Evolutionary conservation across 2,329 filamentous ascomycete species (phyloP).

Genomic region (Sporothrix phasma): DNA sequence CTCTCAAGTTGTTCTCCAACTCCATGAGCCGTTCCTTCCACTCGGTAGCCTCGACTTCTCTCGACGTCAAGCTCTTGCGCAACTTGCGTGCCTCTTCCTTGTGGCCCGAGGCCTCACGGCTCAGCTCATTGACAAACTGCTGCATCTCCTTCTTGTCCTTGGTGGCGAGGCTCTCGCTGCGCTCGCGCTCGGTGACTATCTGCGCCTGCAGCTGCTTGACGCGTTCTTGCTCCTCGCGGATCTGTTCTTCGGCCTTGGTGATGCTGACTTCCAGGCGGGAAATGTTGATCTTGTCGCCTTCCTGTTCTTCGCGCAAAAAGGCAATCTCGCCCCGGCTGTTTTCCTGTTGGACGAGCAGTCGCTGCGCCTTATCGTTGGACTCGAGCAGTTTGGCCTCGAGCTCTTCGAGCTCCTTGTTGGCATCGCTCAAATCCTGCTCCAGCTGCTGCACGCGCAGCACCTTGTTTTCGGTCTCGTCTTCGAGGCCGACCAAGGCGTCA

Average conservation of each 20-base stretch:
- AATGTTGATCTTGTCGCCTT: constrained; percentile 95
- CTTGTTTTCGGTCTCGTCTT: constrained; percentile 80
- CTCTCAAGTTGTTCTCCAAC: constrained; percentile 77
- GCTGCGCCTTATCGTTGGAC: constrained; percentile 76
- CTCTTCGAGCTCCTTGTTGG: constrained; percentile 77
- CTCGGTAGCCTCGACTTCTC: constrained; percentile 79
- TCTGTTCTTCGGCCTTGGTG: constrained; percentile 63
- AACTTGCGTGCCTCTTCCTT: constrained; percentile 80
- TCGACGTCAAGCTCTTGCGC: constrained; percentile 69
- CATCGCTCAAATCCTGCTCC: constrained; percentile 71
- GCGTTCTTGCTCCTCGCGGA: constrained; percentile 79
- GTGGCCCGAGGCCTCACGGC: constrained; percentile 66
- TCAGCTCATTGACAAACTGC: constrained; percentile 85
- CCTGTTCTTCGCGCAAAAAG: constrained; percentile 93
- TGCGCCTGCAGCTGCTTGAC: constrained; percentile 61
- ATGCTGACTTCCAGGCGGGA: constrained; percentile 81
- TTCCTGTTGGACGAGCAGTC: constrained; percentile 83
- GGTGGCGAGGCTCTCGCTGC: constrained; percentile 76
- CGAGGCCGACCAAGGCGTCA: constrained; percentile 73
- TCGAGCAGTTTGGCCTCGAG: constrained; percentile 78
- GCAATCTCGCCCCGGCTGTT: constrained; percentile 87
- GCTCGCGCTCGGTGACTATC: constrained; percentile 70
- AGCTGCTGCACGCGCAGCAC: constrained; percentile 69
- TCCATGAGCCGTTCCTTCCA: constrained; percentile 89
- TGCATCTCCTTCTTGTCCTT: constrained; percentile 93